These are phyloP conservation scores for Eutrema japonicum DNA, from an alignment of 345 rosid species.

Conservation along the genomic window DNA sequence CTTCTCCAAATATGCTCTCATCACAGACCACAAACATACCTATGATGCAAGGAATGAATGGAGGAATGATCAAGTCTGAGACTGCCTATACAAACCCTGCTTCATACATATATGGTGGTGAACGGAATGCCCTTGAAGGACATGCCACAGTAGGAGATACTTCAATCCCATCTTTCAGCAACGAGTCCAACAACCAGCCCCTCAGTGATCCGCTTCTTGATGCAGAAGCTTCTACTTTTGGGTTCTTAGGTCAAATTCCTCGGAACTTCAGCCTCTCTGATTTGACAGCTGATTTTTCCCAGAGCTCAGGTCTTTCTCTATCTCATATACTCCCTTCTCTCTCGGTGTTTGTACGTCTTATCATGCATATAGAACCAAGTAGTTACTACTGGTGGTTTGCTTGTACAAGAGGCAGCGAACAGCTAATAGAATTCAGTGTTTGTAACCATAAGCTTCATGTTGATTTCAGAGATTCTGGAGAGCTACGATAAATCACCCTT, in stretches of 20 bases:
- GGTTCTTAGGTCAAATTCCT: constrained; percentile 80
- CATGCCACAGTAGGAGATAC: constrained; percentile 72
- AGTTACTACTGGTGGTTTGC: neutral
- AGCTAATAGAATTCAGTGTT: constrained; percentile 6
- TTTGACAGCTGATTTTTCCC: constrained; percentile 83
- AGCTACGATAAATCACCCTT: constrained; percentile 84
- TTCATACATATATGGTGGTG: constrained; percentile 73
- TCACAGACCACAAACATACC: constrained; percentile 70
- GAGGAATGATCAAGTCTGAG: constrained; percentile 83
- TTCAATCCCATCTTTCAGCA: constrained; percentile 73
- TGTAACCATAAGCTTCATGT: constrained; percentile 27
- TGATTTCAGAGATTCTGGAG: constrained; percentile 76
- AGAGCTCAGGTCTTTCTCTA: constrained; percentile 76
- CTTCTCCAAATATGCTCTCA: constrained; percentile 61
- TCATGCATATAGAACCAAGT: constrained; percentile 12
- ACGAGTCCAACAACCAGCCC: constrained; percentile 76
- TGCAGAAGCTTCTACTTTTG: constrained; percentile 72
- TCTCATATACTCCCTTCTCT: constrained; percentile 14
- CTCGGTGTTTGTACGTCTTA: neutral
- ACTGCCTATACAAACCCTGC: constrained; percentile 67
- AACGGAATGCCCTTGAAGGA: constrained; percentile 64
- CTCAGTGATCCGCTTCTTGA: constrained; percentile 72
- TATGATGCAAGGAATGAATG: constrained; percentile 80
- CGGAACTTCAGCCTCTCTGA: constrained; percentile 92
- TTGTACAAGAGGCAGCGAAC: neutral